Conservation (phyloP, 768 basidiomycete species). For the Lentinula sp. region DNA sequence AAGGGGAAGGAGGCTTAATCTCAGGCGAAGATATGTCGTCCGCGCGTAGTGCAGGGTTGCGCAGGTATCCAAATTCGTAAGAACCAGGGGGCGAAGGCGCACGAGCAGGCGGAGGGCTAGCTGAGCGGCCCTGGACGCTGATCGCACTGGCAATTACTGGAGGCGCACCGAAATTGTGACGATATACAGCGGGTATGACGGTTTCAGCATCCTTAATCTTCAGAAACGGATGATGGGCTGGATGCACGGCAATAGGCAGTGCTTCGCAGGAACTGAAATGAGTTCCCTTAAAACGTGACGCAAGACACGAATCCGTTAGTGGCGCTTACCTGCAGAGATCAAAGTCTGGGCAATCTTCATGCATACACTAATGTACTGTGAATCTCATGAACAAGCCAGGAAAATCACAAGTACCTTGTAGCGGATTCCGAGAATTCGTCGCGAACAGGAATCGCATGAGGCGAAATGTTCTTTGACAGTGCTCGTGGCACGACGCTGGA, state of each 20-base stretch:
- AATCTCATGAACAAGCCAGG: background rate
- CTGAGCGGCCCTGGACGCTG: background rate
- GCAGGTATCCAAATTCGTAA: constrained; percentile 8
- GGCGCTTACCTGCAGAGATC: constrained; percentile 58
- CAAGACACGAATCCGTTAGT: background rate
- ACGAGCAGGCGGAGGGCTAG: background rate
- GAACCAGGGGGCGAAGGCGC: background rate
- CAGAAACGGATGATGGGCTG: constrained; percentile 61
- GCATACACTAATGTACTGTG: constrained; percentile 56
- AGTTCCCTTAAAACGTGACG: background rate
- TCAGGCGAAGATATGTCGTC: background rate
- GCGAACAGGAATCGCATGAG: constrained; percentile 56
- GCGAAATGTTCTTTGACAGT: constrained; percentile 41
- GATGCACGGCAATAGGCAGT: constrained; percentile 71
- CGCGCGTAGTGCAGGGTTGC: constrained; percentile 11
- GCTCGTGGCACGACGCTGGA: constrained; percentile 16
- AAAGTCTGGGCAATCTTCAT: constrained; percentile 69
- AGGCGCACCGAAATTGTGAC: constrained; percentile 14
- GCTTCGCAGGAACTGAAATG: constrained; percentile 55
- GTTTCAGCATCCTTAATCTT: constrained; percentile 60
- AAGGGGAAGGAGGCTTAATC: constrained; percentile 14
- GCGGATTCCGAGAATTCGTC: constrained; percentile 52
- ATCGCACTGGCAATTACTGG: background rate
- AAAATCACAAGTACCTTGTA: constrained; percentile 50
- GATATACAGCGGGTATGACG: constrained; percentile 37